Base-by-base conservation (phyloP, 2,329 filamentous ascomycete species). In the Fusarium sp. region DNA sequence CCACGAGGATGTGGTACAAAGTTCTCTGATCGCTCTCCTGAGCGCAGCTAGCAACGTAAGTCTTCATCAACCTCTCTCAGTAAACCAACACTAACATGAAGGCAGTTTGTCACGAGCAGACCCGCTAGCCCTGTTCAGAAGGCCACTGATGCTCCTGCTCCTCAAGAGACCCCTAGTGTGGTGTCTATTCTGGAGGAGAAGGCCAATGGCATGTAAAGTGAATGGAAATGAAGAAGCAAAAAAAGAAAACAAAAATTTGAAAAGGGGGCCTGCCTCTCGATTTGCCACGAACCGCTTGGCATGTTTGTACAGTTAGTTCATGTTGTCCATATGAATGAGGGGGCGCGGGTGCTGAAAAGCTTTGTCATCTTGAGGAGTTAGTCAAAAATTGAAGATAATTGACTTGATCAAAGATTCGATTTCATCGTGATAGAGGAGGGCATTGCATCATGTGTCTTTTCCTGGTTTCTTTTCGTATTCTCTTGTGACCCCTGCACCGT, bases 1-100 rank as follows among this genome's bases (percentile, higher is more conserved):
- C 77, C 94, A 98, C 81, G 92, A 96, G 81, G 96, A 98, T 85
- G 94, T 97, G 66, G 94, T 97, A 22, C 94, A 97, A 93, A 74
- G 65, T 78, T 95, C 92, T 83, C 88, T 98, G 79, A 93, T 95
- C 80, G 95, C 95, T 62, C 87, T 98, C 76, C 86, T 98, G 80
- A 93, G 92, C 77, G 95, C 95, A 58, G 95, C 95, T 63, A 94
- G 91, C 82, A 95, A 93, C 78, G 94, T 97, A 87, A 90, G 93
- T 88, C 9, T 58, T 36, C 3, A 10, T 2, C 5, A 15, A 15
- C 14, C 14, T n/a, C 20, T n/a, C 1, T 18, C 35, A 18, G 35
- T 22, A 30, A 32, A 32, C 11, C 17, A 42, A 3, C 7, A 44
- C 48, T 70, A 41, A 70, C 30, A 24, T 8, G 6, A 15, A 3